A percentile compares a stretch with the other conserved stretches of the same genome.
Conservation (phyloP, 1,139 yeast genomes). For the Torulaspora pretoriensis region DNA sequence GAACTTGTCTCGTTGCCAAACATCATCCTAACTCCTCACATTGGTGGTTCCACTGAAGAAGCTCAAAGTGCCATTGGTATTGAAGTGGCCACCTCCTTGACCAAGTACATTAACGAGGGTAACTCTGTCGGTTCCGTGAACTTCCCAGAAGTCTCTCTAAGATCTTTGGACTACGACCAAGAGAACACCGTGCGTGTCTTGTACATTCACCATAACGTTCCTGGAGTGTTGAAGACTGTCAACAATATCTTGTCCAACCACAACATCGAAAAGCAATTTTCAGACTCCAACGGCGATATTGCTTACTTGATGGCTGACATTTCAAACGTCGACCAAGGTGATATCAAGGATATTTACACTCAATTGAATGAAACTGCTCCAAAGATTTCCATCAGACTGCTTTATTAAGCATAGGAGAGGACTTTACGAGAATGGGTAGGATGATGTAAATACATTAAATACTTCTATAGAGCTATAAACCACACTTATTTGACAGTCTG, state of each 20-base stretch:
- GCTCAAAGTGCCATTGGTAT: conserved; percentile 97
- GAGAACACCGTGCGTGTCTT: conserved; percentile 86
- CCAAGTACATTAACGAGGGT: conserved; percentile 95
- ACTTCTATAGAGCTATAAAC: neutral
- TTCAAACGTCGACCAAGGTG: conserved; percentile 75
- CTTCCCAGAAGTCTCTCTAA: conserved; percentile 96
- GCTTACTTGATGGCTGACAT: conserved; percentile 99
- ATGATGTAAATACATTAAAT: neutral
- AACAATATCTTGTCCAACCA: conserved; percentile 92
- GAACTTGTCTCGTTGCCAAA: conserved; percentile 82
- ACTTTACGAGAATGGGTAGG: neutral
- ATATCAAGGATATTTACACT: conserved; percentile 79
- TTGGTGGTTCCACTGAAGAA: conserved; percentile 99
- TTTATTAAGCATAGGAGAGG: conserved; percentile 49
- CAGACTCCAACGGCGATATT: conserved; percentile 92
- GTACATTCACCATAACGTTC: conserved; percentile 95
- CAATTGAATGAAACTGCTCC: conserved; percentile 87
- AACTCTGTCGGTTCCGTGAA: conserved; percentile 93
- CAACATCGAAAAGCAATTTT: conserved; percentile 95
- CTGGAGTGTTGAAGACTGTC: conserved; percentile 97
- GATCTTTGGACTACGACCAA: conserved; percentile 86
- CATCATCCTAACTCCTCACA: conserved; percentile 92
- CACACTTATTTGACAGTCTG: neutral
- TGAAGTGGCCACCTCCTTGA: conserved; percentile 82
- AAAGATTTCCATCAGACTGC: conserved; percentile 85